A percentile compares a stretch with the other conserved stretches of the same genome.
Conservation (phyloP, 2,329 filamentous ascomycete genomes). For the Cordyceps farinosa region DNA sequence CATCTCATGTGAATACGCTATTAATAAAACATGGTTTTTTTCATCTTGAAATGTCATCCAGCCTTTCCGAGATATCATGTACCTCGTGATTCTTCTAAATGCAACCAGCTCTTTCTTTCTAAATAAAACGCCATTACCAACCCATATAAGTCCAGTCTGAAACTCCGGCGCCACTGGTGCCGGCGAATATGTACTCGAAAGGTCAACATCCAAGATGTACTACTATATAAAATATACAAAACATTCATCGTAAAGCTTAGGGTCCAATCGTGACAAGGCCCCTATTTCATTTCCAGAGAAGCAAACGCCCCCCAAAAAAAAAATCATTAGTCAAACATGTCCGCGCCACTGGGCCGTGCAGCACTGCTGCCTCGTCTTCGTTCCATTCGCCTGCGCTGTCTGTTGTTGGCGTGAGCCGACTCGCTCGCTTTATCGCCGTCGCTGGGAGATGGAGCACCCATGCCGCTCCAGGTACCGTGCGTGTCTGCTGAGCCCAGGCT, state of each 20-base stretch:
- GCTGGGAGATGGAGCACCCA: constrained; percentile 44
- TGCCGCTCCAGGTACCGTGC: constrained; percentile 52
- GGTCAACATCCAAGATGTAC: not conserved
- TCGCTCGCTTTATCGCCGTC: constrained; percentile 35
- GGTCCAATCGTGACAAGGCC: not conserved
- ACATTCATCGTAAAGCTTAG: constrained; percentile 22
- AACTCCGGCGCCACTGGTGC: not conserved
- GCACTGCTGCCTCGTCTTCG: constrained; percentile 41
- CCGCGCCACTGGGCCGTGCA: constrained; percentile 29
- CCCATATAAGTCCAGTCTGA: not conserved
- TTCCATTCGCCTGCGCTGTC: constrained; percentile 54
- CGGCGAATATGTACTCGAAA: constrained; percentile 11
- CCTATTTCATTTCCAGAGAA: not conserved
- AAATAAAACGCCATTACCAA: constrained; percentile 13
- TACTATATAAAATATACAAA: constrained; percentile 20
- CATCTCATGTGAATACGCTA: not conserved
- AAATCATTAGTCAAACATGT: constrained; percentile 36
- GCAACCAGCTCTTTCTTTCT: not conserved
- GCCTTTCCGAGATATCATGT: not conserved
- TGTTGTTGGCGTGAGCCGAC: constrained; percentile 44
- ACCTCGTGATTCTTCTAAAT: not conserved
- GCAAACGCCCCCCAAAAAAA: constrained; percentile 1
- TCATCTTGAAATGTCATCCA: not conserved
- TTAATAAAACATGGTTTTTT: not conserved
- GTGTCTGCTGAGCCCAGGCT: constrained; percentile 46